Evolutionary conservation across 2,329 filamentous ascomycete species (phyloP).

Genomic region (Phoma sp.): DNA sequence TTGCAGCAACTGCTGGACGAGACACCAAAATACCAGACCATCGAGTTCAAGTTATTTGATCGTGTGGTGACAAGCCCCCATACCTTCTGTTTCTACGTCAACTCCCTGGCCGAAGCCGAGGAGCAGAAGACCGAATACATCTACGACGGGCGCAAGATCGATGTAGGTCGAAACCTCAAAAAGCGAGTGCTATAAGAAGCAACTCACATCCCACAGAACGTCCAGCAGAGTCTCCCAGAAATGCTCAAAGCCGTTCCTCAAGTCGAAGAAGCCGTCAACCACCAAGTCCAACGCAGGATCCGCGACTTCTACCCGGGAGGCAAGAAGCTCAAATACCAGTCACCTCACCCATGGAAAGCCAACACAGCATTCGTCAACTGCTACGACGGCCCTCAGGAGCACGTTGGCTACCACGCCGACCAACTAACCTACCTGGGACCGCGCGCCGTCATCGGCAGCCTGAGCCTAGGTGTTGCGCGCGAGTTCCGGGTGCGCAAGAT

Average conservation of each 20-base stretch:
- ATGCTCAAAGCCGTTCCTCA: constrained; percentile 71
- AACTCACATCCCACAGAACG: constrained; percentile 55
- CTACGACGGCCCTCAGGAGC: constrained; percentile 81
- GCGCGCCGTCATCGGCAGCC: constrained; percentile 82
- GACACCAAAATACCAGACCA: constrained; percentile 70
- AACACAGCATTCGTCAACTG: constrained; percentile 96
- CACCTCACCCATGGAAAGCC: constrained; percentile 73
- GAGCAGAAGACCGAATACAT: constrained; percentile 79
- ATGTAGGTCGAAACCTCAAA: constrained; percentile 50
- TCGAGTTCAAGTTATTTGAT: constrained; percentile 86
- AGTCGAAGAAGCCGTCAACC: constrained; percentile 78
- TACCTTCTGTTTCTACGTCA: constrained; percentile 82
- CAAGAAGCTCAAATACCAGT: constrained; percentile 79
- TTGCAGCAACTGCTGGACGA: constrained; percentile 78
- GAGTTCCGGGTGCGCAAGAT: constrained; percentile 88
- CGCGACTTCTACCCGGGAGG: constrained; percentile 69
- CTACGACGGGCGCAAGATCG: constrained; percentile 80
- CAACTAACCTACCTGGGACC: constrained; percentile 93
- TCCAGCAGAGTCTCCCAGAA: constrained; percentile 76
- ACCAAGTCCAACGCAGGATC: constrained; percentile 75
- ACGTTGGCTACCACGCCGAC: constrained; percentile 90
- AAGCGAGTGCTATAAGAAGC: fast-evolving
- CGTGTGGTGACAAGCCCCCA: constrained; percentile 85
- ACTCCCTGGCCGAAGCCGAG: constrained; percentile 70
- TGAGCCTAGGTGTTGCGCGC: constrained; percentile 89